Percentiles rank a stretch among this genome's conserved stretches.
phyloP scores from a whole-genome alignment of 257 asterid genomes.

The Solanum lignicaule region DNA sequence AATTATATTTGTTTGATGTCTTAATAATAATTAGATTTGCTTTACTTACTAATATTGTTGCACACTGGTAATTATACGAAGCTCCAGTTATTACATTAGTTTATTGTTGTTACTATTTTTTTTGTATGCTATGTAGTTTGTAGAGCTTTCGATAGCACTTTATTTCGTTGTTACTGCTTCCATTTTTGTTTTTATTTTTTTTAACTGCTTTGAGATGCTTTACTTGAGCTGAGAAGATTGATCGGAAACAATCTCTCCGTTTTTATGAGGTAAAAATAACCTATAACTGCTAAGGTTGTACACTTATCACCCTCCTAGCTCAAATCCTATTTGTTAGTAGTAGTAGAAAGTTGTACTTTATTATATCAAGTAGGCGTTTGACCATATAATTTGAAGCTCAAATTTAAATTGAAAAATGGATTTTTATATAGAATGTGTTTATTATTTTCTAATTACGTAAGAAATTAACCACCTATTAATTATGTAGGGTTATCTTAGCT shows the following conservation, averaged over 20 bases:
- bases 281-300: fast-evolving
- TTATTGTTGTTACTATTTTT: neutral
- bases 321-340: neutral
- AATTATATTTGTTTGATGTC: neutral
- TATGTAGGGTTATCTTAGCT: neutral
- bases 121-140: too few relatives aligned
- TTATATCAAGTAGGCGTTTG: neutral
- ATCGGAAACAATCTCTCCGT: fast-evolving
- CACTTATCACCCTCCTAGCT: neutral
- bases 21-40: neutral
- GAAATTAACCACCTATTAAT: neutral
- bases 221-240: neutral
- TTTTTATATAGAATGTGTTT: neutral
- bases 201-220: neutral
- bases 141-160: neutral
- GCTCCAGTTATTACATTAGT: neutral
- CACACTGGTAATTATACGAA: neutral
- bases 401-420: neutral
- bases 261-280: neutral
- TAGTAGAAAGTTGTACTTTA: neutral
- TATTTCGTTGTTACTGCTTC: neutral
- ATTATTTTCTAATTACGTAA: neutral
- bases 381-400: neutral
- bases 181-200: neutral
- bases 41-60: neutral